phyloP scores from a whole-genome alignment of 768 basidiomycete genomes.

The Suillus cothurnatus region DNA sequence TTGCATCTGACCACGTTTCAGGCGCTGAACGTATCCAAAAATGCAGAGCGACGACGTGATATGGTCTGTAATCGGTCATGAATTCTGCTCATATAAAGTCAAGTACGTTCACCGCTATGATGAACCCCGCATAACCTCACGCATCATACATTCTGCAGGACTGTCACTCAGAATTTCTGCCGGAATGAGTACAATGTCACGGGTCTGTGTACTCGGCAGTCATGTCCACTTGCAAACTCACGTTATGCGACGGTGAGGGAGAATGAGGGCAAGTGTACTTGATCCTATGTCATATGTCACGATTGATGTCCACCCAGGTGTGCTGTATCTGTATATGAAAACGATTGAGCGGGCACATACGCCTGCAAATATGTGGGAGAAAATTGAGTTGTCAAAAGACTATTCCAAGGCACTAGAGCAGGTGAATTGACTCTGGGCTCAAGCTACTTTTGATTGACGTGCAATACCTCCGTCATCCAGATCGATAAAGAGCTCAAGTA shows the following conservation, averaged over 20 bases:
- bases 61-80: conserved; percentile 92
- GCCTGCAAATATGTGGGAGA: conserved; percentile 98
- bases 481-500: conserved; percentile 96
- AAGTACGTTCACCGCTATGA: conserved; percentile 61
- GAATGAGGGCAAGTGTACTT: conserved; percentile 70
- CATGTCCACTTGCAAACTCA: conserved; percentile 97
- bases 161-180: conserved; percentile 96
- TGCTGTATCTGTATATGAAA: conserved; percentile 93
- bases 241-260: conserved; percentile 98
- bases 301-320: conserved; percentile 46
- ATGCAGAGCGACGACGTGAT: conserved; percentile 99
- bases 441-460: not conserved
- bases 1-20: conserved; percentile 1
- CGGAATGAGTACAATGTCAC: conserved; percentile 98
- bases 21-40: conserved; percentile 7
- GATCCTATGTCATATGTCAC: not conserved
- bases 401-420: conserved; percentile 96
- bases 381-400: conserved; percentile 88
- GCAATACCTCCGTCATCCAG: conserved; percentile 42
- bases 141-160: conserved; percentile 49
- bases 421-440: conserved; percentile 44
- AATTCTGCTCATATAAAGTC: conserved; percentile 99
- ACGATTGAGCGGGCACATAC: conserved; percentile 97
- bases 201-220: conserved; percentile 91
- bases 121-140: conserved; percentile 11